These are phyloP conservation scores for Inga laurina DNA, from an alignment of 306 rosid species.

Conservation along the genomic window DNA sequence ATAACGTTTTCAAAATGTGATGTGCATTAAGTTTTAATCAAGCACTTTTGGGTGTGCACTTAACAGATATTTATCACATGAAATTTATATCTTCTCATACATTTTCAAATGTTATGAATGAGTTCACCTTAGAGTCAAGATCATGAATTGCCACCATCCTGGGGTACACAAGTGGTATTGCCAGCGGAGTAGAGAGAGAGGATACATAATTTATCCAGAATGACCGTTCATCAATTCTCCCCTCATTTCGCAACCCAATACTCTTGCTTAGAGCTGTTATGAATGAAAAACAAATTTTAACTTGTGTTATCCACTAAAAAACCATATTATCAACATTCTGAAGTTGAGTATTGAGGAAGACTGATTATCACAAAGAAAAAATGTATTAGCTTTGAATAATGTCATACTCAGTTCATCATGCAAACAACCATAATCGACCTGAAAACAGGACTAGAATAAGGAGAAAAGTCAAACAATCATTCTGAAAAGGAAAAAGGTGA, in stretches of 20 bases:
- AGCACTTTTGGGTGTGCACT: slow-evolving; percentile 12
- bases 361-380: slow-evolving; percentile 22
- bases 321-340: slow-evolving; percentile 21
- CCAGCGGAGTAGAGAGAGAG: slow-evolving; percentile 78
- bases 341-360: slow-evolving; percentile 25
- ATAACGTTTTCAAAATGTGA: slow-evolving; percentile 22
- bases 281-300: slow-evolving; percentile 30
- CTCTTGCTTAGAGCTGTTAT: slow-evolving; percentile 88
- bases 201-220: slow-evolving; percentile 86
- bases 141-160: slow-evolving; percentile 88
- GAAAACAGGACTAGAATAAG: slow-evolving; percentile 11
- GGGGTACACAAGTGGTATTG: slow-evolving; percentile 95
- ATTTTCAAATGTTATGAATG: slow-evolving; percentile 6
- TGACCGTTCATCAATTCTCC: slow-evolving; percentile 87
- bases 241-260: slow-evolving; percentile 78
- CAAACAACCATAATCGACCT: slow-evolving; percentile 19
- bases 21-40: slow-evolving; percentile 13
- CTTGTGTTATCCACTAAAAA: slow-evolving; percentile 25
- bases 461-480: background rate
- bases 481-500: background rate
- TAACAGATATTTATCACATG: background rate
- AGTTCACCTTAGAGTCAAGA: slow-evolving; percentile 72
- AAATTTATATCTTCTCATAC: slow-evolving; percentile 23
- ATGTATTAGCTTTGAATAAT: slow-evolving; percentile 6
- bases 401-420: slow-evolving; percentile 15